Base-by-base conservation (phyloP, 1,284 basidiomycete species). In the Malassezia cuniculi region DNA sequence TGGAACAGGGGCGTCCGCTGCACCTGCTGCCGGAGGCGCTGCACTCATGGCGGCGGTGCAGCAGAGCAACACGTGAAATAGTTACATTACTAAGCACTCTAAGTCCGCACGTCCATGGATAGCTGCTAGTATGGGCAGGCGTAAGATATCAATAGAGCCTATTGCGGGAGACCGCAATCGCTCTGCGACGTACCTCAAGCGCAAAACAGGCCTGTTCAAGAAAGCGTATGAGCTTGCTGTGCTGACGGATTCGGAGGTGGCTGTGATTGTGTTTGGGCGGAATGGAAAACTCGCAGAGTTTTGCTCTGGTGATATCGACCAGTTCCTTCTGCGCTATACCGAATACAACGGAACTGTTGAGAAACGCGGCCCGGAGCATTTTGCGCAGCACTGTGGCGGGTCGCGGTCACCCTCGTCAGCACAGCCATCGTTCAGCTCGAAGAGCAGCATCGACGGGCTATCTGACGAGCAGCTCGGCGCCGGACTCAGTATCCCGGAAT, bases 101-200 rank as follows among this genome's bases (percentile, higher is more conserved):
- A n/a, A n/a, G n/a, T n/a, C n/a, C n/a, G n/a, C n/a, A n/a, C n/a
- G n/a, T n/a, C n/a, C n/a, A n/a, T n/a, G n/a, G n/a, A n/a, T n/a
- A n/a, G n/a, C n/a, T 15, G 11, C 18, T 39, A 44, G 16, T 35
- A 84, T 85, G 84, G 84, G 84, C 47, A 73, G 83, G 64, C 73
- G 84, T 72, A 86, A 86, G 74, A 86, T 86, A 64, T 81, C 82
- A 69, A 86, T 86, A 46, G 78, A 81, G 58, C 83, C 83, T 50
- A 85, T 86, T 58, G 76, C 77, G 22, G 82, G 86, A 71, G 84
- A 87, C 70, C 78, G 85, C 68, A 87, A 85, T 67, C 78, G 85
- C 50, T 80, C 80, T 48, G 85, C 87, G 54, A 87, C 84, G 47
- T 87, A 85, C 72, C 73, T 85, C 69, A 87, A 87, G 77, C 82